Percentiles rank a stretch among this genome's conserved stretches.
These are phyloP conservation scores for Xylaria multiplex DNA, from an alignment of 2,329 filamentous ascomycete species.

Conservation along the genomic window DNA sequence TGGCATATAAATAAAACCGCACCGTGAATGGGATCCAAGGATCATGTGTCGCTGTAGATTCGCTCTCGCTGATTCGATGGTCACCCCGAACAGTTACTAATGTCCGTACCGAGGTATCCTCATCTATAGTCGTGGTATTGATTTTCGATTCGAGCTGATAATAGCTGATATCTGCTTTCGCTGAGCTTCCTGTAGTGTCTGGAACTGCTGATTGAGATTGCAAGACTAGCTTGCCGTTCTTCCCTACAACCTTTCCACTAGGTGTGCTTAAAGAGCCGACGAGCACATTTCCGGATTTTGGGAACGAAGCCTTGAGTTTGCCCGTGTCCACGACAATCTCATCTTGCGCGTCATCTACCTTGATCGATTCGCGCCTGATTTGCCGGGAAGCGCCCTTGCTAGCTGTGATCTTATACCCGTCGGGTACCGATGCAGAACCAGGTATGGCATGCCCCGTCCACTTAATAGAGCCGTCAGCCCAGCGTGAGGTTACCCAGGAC, in stretches of 20 bases:
- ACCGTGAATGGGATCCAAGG: conserved; percentile 65
- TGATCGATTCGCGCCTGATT: conserved; percentile 23
- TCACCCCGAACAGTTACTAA: conserved; percentile 59
- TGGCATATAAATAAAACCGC: conserved; percentile 68
- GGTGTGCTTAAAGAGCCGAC: conserved; percentile 54
- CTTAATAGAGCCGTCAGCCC: conserved; percentile 69
- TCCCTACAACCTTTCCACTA: conserved; percentile 55
- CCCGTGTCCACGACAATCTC: conserved; percentile 57
- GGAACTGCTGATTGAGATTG: conserved; percentile 61
- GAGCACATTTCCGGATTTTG: conserved; percentile 55
- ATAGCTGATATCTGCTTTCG: conserved; percentile 52
- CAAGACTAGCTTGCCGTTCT: conserved; percentile 62
- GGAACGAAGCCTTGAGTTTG: conserved; percentile 55
- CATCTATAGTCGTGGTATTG: conserved; percentile 60
- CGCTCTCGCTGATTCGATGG: conserved; percentile 47
- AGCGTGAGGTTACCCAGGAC: conserved; percentile 68
- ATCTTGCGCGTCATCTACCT: conserved; percentile 40
- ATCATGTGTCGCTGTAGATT: conserved; percentile 47
- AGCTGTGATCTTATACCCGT: conserved; percentile 56
- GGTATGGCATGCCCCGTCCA: conserved; percentile 69
- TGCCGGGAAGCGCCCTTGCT: conserved; percentile 28
- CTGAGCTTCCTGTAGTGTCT: conserved; percentile 53
- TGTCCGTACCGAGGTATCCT: conserved; percentile 54
- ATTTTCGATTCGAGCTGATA: conserved; percentile 62
- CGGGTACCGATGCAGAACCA: conserved; percentile 52